These are phyloP conservation scores for Lablab purpureus DNA, from an alignment of 306 rosid species.

Conservation along the genomic window DNA sequence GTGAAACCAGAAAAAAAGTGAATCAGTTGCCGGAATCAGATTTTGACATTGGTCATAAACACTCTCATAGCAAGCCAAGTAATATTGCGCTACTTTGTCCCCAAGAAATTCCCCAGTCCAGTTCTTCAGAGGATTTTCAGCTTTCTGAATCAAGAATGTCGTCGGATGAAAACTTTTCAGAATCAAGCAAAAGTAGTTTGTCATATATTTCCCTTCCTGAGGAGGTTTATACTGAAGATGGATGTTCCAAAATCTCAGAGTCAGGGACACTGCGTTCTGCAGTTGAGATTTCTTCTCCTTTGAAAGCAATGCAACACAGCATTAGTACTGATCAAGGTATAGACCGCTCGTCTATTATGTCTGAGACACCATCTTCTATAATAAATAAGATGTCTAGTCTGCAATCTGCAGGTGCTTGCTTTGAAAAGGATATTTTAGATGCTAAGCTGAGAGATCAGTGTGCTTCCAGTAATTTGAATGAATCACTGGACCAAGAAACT, in stretches of 20 bases:
- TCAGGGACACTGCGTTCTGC: constrained; percentile 53
- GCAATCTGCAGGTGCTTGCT: constrained; percentile 41
- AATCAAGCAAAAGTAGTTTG: constrained; percentile 56
- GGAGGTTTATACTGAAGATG: constrained; percentile 47
- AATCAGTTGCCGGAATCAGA: constrained; percentile 49
- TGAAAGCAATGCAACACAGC: constrained; percentile 40
- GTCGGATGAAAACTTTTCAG: constrained; percentile 54
- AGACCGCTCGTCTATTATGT: constrained; percentile 50
- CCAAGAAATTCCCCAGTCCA: constrained; percentile 54
- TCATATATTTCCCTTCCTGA: constrained; percentile 64
- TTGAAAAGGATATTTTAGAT: constrained; percentile 45
- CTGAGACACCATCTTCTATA: constrained; percentile 41
- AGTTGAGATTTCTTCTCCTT: constrained; percentile 43
- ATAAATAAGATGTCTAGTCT: constrained; percentile 50
- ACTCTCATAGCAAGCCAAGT: constrained; percentile 44
- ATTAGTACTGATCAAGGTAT: constrained; percentile 38
- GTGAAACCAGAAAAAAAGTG: constrained; percentile 50
- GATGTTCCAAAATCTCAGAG: constrained; percentile 57
- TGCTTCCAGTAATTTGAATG: constrained; percentile 45
- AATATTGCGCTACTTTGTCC: constrained; percentile 56
- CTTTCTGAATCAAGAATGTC: constrained; percentile 52
- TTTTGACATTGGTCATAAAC: constrained; percentile 42
- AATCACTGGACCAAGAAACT: constrained; percentile 61
- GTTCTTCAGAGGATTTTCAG: constrained; percentile 50
- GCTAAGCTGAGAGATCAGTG: constrained; percentile 41